These are phyloP conservation scores for Phycomyces blakesleeanus DNA, from an alignment of 192 early-diverging fungal species.

Conservation along the genomic window DNA sequence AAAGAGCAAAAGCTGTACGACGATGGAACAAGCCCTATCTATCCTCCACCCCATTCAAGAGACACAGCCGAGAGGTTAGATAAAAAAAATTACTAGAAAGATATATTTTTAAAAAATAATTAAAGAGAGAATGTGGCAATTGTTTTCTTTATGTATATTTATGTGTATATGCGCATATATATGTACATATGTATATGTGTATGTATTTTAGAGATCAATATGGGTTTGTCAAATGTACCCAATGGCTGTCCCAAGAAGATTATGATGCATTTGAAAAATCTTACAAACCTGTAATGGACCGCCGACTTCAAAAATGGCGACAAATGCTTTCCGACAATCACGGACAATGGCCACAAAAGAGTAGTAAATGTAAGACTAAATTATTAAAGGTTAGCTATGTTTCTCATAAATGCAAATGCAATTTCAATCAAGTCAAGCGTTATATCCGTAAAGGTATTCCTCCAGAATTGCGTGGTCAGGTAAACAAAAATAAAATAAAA, in stretches of 20 bases:
- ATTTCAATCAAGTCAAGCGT: constrained; percentile 71
- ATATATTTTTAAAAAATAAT: too few species aligned
- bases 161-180: too few species aligned
- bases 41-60: neutral
- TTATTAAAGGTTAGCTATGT: neutral
- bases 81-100: neutral
- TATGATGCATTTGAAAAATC: constrained; percentile 48
- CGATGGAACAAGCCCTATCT: neutral
- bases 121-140: neutral
- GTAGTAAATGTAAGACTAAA: constrained; percentile 45
- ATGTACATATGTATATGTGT: too few species aligned
- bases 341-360: constrained; percentile 44
- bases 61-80: neutral
- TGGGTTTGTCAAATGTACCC: constrained; percentile 51
- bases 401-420: neutral
- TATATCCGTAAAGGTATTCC: constrained; percentile 81
- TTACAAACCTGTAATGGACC: constrained; percentile 48
- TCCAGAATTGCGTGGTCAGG: constrained; percentile 55
- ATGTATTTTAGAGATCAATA: constrained; percentile 48
- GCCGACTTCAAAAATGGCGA: constrained; percentile 51
- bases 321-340: constrained; percentile 46
- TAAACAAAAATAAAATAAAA: too few species aligned
- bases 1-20: neutral
- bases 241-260: constrained; percentile 49
- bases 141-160: neutral